phyloP scores from a whole-genome alignment of 2,329 filamentous ascomycete genomes.

The Neonectria neomacrospora region DNA sequence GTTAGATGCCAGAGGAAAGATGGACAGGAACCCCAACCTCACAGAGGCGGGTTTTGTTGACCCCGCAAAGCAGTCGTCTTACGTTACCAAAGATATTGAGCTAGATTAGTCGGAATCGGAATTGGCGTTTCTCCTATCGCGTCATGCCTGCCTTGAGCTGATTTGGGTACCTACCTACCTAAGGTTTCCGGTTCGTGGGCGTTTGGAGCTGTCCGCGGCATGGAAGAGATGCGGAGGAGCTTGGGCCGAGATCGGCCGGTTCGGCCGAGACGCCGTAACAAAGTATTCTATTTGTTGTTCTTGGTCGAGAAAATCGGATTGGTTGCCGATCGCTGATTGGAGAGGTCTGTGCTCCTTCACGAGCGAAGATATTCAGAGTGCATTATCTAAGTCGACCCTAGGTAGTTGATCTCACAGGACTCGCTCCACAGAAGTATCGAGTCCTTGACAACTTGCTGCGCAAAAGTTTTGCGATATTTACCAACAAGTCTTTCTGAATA shows the following conservation, averaged over 20 bases:
- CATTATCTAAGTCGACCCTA: neutral
- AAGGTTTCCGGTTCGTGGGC: neutral
- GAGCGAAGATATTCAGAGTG: neutral
- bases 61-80: conserved; percentile 8
- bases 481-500: too few relatives aligned
- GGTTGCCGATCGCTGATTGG: neutral
- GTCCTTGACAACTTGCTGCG: neutral
- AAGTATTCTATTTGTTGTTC: neutral
- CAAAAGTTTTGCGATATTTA: neutral
- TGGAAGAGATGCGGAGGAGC: neutral
- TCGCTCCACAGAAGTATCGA: neutral
- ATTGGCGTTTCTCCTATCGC: neutral
- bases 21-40: conserved; percentile 9
- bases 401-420: too few relatives aligned
- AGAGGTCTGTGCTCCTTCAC: neutral
- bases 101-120: neutral
- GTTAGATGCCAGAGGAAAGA: conserved; percentile 19
- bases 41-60: conserved; percentile 20
- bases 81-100: neutral
- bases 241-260: conserved; percentile 22
- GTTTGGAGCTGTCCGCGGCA: neutral
- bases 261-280: conserved; percentile 10
- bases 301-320: neutral
- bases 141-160: neutral
- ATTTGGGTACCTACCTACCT: neutral